Percentiles rank a stretch among this genome's conserved stretches.
phyloP scores from a whole-genome alignment of 2,329 filamentous ascomycete species.

The Penicillium sp. region DNA sequence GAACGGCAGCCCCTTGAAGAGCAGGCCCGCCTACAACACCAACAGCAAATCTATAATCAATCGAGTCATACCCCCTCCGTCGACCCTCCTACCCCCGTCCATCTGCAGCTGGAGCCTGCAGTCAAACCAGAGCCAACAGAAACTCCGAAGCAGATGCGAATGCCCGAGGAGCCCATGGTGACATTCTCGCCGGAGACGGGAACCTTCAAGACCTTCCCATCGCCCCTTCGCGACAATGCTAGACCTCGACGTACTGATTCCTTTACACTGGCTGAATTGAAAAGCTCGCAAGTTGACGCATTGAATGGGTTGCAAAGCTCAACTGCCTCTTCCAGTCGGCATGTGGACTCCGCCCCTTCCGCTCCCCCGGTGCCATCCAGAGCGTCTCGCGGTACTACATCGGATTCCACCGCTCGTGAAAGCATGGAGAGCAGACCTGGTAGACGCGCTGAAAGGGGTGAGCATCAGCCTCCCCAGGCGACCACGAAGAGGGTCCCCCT shows the following conservation, averaged over 20 bases:
- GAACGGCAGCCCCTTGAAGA: not conserved
- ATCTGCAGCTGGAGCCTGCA: conserved; percentile 1
- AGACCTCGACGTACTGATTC: conserved; percentile 22
- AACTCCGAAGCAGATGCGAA: conserved; percentile 21
- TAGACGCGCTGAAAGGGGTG: conserved; percentile 10
- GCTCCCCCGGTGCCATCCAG: conserved; percentile 9
- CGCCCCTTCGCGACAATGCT: conserved; percentile 32
- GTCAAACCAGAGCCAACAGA: conserved; percentile 22
- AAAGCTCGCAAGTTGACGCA: conserved; percentile 2
- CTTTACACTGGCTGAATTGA: conserved; percentile 13
- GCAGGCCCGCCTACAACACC: not conserved
- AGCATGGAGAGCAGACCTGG: conserved; percentile 9
- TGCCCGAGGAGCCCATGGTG: conserved; percentile 36
- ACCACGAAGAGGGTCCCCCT: conserved; percentile 34
- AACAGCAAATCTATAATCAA: conserved; percentile 1
- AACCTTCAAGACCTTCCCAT: conserved; percentile 43
- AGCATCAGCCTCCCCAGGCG: conserved; percentile 17
- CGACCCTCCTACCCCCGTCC: conserved; percentile 15
- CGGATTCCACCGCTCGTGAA: conserved; percentile 1
- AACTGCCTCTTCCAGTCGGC: conserved; percentile 6
- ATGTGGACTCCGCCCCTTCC: conserved; percentile 15
- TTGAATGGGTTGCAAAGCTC: conserved; percentile 7
- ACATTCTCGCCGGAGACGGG: conserved; percentile 45
- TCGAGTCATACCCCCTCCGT: conserved; percentile 19
- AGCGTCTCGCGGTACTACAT: not conserved